These are phyloP conservation scores for Achlya hypogyna DNA, from an alignment of 352 stramenopile species.

Conservation along the genomic window DNA sequence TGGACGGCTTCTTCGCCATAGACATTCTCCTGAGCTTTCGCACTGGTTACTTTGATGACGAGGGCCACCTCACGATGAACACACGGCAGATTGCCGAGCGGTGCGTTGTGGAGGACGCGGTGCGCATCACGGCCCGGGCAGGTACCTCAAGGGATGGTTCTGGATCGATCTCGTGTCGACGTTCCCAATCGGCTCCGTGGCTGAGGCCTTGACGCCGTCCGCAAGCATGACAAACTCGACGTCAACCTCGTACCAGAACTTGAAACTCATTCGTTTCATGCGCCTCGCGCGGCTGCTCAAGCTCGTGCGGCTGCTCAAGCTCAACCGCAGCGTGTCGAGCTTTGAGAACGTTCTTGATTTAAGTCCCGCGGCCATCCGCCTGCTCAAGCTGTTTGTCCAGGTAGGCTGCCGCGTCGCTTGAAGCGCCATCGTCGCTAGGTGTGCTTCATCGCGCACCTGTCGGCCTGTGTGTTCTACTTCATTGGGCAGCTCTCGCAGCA, in stretches of 20 bases:
- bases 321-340: slow-evolving; percentile 71
- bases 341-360: slow-evolving; percentile 31
- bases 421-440: too few relatives aligned
- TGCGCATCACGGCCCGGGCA: neutral
- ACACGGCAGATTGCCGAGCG: slow-evolving; percentile 43
- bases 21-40: slow-evolving; percentile 84
- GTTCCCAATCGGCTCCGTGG: slow-evolving; percentile 31
- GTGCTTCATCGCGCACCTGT: slow-evolving; percentile 25
- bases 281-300: slow-evolving; percentile 81
- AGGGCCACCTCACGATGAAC: slow-evolving; percentile 57
- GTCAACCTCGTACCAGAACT: slow-evolving; percentile 18
- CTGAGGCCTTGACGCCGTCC: slow-evolving; percentile 12
- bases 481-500: slow-evolving; percentile 29
- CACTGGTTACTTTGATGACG: slow-evolving; percentile 70
- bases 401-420: neutral
- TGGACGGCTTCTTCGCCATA: slow-evolving; percentile 76
- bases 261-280: slow-evolving; percentile 68
- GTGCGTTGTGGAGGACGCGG: too few relatives aligned
- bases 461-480: slow-evolving; percentile 58
- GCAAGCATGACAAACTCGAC: slow-evolving; percentile 21
- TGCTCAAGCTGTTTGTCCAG: slow-evolving; percentile 28
- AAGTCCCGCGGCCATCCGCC: slow-evolving; percentile 28
- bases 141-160: slow-evolving; percentile 46
- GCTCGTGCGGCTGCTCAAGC: slow-evolving; percentile 82
- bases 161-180: slow-evolving; percentile 54